Percentiles rank a stretch among this genome's conserved stretches.
Conservation (phyloP, 106 monocot species). For the Xerophyta viscosa region DNA sequence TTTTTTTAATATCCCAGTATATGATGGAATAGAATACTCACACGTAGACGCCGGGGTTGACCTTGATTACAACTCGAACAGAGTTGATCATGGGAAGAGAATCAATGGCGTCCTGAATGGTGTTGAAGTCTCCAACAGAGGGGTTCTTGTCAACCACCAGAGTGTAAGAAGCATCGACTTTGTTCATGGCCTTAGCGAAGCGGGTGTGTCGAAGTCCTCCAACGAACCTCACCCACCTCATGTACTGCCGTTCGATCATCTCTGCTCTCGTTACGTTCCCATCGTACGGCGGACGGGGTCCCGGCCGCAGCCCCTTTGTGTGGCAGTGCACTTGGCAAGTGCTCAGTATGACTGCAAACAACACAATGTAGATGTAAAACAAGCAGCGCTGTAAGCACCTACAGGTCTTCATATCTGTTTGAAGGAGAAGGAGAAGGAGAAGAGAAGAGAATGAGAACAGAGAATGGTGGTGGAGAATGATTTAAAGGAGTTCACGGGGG, state of each 20-base stretch:
- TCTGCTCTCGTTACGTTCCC: conserved; percentile 34
- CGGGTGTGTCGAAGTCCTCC: conserved; percentile 58
- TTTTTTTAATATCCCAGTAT: background rate
- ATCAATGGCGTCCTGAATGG: conserved; percentile 75
- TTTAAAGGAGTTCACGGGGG: conserved; percentile 13
- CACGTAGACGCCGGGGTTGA: conserved; percentile 78
- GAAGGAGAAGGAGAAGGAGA: background rate
- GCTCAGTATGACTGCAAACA: conserved; percentile 18
- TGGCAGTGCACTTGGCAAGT: conserved; percentile 19
- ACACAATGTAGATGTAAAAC: conserved; percentile 7
- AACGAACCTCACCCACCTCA: conserved; percentile 71
- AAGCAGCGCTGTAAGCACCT: conserved; percentile 17
- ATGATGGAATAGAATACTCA: conserved; percentile 18
- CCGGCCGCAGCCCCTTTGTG: conserved; percentile 34
- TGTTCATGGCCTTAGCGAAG: conserved; percentile 46
- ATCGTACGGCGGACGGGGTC: background rate
- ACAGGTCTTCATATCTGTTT: too few species aligned
- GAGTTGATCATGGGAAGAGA: conserved; percentile 67
- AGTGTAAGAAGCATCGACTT: conserved; percentile 57
- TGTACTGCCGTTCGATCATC: conserved; percentile 64
- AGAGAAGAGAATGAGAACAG: background rate
- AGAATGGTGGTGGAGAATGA: background rate
- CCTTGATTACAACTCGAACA: conserved; percentile 67
- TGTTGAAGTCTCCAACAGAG: conserved; percentile 61
- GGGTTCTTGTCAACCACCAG: conserved; percentile 83